These are phyloP conservation scores for Erigeron philadelphicus DNA, from an alignment of 140 eudicot genomes.

Conservation along the genomic window DNA sequence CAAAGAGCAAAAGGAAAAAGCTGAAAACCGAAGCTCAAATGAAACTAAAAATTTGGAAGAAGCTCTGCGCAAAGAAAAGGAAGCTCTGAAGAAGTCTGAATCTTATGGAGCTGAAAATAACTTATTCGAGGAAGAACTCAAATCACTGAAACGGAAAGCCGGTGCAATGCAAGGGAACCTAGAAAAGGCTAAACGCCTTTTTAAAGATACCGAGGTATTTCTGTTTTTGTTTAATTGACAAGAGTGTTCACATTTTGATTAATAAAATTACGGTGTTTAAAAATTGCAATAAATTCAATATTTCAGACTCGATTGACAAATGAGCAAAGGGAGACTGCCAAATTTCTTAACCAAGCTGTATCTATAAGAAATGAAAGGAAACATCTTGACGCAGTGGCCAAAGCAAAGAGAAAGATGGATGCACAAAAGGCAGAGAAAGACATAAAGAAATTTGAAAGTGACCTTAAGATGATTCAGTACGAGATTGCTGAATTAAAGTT, in stretches of 20 bases:
- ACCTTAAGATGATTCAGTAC: constrained; percentile 30
- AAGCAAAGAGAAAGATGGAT: constrained; percentile 32
- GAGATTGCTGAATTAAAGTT: constrained; percentile 38
- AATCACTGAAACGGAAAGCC: constrained; percentile 21
- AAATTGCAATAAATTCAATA: background rate
- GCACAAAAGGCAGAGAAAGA: constrained; percentile 26
- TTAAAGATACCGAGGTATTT: constrained; percentile 49
- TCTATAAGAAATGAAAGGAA: constrained; percentile 32
- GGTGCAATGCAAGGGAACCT: constrained; percentile 23
- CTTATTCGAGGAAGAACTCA: constrained; percentile 40
- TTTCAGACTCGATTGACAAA: constrained; percentile 40
- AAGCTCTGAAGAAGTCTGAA: constrained; percentile 33
- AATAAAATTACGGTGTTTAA: background rate
- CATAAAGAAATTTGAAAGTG: constrained; percentile 26
- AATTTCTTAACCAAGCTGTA: constrained; percentile 23
- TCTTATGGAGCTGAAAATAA: constrained; percentile 32
- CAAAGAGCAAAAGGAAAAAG: constrained; percentile 36
- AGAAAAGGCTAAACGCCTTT: constrained; percentile 39
- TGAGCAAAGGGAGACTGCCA: constrained; percentile 44
- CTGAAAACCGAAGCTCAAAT: constrained; percentile 22
- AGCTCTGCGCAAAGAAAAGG: constrained; percentile 42
- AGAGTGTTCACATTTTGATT: background rate
- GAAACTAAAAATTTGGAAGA: constrained; percentile 28
- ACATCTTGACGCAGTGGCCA: constrained; percentile 24
- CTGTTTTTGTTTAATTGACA: background rate